These are phyloP conservation scores for Hydrangea macrophylla DNA, from an alignment of 148 eudicot genomes.

Conservation along the genomic window DNA sequence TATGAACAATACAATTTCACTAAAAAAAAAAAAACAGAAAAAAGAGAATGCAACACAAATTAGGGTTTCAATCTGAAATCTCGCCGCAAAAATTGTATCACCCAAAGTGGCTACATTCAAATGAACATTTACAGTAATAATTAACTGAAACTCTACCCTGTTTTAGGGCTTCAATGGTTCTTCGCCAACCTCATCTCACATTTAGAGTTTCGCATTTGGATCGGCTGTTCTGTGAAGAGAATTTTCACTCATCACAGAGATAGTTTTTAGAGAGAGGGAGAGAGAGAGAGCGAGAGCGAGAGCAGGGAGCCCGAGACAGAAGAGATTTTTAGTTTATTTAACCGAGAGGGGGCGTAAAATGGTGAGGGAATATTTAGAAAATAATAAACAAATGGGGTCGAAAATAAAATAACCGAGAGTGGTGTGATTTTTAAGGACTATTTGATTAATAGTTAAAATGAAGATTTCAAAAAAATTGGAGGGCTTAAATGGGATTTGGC, in stretches of 20 bases:
- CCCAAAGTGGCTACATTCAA: slow-evolving; percentile 66
- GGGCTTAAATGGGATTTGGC: too few relatives aligned
- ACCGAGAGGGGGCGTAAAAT: slow-evolving; percentile 21
- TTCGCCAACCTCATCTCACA: slow-evolving; percentile 4
- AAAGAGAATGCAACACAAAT: too few relatives aligned
- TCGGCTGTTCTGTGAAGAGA: slow-evolving; percentile 13
- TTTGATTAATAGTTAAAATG: too few relatives aligned
- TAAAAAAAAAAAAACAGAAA: too few relatives aligned
- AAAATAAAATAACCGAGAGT: too few relatives aligned
- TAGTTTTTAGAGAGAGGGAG: neutral
- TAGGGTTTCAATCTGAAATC: neutral
- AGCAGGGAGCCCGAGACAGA: too few relatives aligned
- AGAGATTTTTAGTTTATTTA: neutral
- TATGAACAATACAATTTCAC: too few relatives aligned
- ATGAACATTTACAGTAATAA: slow-evolving; percentile 18
- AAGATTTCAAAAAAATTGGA: slow-evolving; percentile 9
- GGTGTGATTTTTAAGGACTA: neutral
- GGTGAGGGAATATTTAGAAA: neutral
- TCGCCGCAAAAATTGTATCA: slow-evolving; percentile 19
- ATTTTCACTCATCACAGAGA: slow-evolving; percentile 1
- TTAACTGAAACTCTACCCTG: neutral
- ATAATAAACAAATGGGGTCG: too few relatives aligned
- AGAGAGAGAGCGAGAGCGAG: slow-evolving; percentile 17
- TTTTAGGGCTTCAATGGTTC: slow-evolving; percentile 19
- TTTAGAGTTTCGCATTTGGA: slow-evolving; percentile 12